Base-by-base conservation (phyloP, 2,329 filamentous ascomycete species). In the Clarireedia monteithiana region DNA sequence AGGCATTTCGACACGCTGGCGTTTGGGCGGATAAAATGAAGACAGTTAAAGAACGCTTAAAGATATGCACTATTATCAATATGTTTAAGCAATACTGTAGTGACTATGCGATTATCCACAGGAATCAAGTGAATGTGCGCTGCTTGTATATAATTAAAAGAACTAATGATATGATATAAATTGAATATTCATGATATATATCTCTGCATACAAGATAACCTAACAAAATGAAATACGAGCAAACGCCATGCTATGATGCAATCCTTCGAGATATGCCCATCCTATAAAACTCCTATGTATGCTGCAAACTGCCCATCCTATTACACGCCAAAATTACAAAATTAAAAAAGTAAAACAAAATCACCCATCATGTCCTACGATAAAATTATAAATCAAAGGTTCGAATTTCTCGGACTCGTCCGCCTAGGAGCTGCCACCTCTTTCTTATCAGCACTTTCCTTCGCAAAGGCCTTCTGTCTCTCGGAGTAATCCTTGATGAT, bases 401-500 rank as follows among this genome's bases (percentile, higher is more conserved):
- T 60, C 39, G 57, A 54, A 59, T 67, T 65, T 48, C 67, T 64
- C 15, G 66, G 64, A 53, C 65, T 69, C 24, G 61, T 62, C 53
- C 64, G 64, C 55, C 58, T 64, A n/a, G 63, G 59, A 38, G 57
- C 59, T n/a, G 39, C 42, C 14, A 58, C 23, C 30, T 50, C 53
- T 23, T 55, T 56, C 26, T 45, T 48, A 39, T 61, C 60, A 15
- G 12, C 23, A 34, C 50, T 46, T 7, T 54, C 65, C 50, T 69
- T 70, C 5, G 23, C 59, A 59, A 82, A 80, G 0, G 79, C 75
- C 75, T 83, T 83, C 69, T 84, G 81, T 63, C 74, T 73, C 6
- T 85, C 75, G 24, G 78, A 76, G 66, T 80, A 99, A 64, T 99
- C 90, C 71, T 85, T 86, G 58, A 97, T 86, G 53, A 94, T 76